Percentiles rank a stretch among this genome's conserved stretches.
phyloP scores from a whole-genome alignment of 2,329 filamentous ascomycete genomes.

The Beauveria sp. region DNA sequence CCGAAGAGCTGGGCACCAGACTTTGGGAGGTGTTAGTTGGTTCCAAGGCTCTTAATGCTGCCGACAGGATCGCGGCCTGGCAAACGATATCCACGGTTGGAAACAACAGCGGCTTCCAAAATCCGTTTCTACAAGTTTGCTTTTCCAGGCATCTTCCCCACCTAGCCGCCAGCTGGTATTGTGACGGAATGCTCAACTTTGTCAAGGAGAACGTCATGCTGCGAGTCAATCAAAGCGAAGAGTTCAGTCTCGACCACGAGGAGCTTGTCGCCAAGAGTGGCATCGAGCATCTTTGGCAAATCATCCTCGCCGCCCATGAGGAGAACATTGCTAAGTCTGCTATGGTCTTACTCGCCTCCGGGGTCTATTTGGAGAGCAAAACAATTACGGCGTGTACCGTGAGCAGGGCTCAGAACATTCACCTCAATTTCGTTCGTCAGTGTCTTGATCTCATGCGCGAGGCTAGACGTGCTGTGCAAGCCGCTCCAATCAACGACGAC shows the following conservation, averaged over 20 bases:
- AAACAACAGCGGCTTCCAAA: constrained; percentile 36
- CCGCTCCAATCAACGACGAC: constrained; percentile 32
- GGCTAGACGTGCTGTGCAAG: constrained; percentile 32
- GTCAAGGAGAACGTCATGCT: constrained; percentile 44
- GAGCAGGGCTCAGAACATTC: constrained; percentile 46
- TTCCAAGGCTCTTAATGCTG: constrained; percentile 46
- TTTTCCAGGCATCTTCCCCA: constrained; percentile 48
- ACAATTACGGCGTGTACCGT: constrained; percentile 43
- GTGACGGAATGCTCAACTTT: constrained; percentile 54
- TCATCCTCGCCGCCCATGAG: constrained; percentile 63
- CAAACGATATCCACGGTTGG: constrained; percentile 47
- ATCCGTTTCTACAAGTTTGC: constrained; percentile 48
- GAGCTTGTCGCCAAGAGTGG: constrained; percentile 44
- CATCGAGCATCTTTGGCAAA: constrained; percentile 72
- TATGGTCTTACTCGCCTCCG: constrained; percentile 60
- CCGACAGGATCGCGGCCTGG: constrained; percentile 64
- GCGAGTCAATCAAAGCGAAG: constrained; percentile 35
- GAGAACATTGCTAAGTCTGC: constrained; percentile 59
- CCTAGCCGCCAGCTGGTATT: constrained; percentile 51
- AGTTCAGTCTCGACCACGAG: constrained; percentile 43
- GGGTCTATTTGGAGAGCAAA: constrained; percentile 59
- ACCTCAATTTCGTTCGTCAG: constrained; percentile 63
- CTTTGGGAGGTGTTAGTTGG: constrained; percentile 73
- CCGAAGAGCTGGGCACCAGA: constrained; percentile 49
- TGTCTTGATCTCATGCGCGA: constrained; percentile 64